These are phyloP conservation scores for Diutina neorugosa DNA, from an alignment of 1,139 yeast genomes.

Conservation along the genomic window DNA sequence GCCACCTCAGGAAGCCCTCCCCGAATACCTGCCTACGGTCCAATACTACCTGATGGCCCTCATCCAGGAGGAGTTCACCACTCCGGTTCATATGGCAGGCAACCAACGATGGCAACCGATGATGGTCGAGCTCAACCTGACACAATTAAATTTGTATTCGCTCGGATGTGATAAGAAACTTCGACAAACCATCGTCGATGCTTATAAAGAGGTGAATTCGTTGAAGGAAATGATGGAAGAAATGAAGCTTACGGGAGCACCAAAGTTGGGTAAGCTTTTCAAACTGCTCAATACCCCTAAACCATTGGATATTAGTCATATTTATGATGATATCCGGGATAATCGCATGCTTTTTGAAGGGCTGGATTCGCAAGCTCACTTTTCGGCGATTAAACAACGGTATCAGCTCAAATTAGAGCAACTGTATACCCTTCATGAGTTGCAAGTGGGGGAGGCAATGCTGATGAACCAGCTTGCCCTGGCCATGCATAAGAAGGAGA, in stretches of 20 bases:
- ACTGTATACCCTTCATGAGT: conserved; percentile 21
- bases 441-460: conserved; percentile 29
- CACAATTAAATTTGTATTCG: conserved; percentile 37
- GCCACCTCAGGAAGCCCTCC: not conserved
- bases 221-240: conserved; percentile 9
- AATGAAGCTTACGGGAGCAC: not conserved
- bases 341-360: conserved; percentile 31
- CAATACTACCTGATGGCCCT: conserved; percentile 3
- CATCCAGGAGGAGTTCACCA: not conserved
- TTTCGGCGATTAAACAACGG: conserved; percentile 10
- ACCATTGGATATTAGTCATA: not conserved
- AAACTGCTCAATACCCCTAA: conserved; percentile 5
- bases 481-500: conserved; percentile 13
- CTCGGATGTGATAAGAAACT: conserved; percentile 15
- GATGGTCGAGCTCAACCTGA: conserved; percentile 42
- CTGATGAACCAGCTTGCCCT: conserved; percentile 16
- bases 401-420: conserved; percentile 17
- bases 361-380: conserved; percentile 10
- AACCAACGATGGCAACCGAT: conserved; percentile 16
- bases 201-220: conserved; percentile 19
- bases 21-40: not conserved
- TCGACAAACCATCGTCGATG: conserved; percentile 16
- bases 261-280: conserved; percentile 11
- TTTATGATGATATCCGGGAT: conserved; percentile 13
- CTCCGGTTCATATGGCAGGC: not conserved